A percentile compares a stretch with the other conserved stretches of the same genome.
phyloP scores from a whole-genome alignment of 495 filamentous ascomycete species.

The Bryoglossum gracile region DNA sequence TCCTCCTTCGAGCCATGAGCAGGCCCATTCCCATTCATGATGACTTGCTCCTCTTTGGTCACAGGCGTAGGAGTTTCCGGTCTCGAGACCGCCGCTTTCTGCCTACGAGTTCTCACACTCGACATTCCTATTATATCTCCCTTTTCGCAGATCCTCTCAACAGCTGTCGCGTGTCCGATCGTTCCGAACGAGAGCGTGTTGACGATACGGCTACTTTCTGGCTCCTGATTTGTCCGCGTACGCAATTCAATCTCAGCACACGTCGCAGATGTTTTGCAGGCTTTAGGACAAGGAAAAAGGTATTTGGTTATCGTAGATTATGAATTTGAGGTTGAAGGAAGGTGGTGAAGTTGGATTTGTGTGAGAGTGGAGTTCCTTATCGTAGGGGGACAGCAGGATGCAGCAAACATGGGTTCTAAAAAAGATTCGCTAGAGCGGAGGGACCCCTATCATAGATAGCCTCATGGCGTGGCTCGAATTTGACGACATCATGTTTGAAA shows the following conservation, averaged over 20 bases:
- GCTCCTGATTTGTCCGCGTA: neutral
- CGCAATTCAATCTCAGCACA: neutral
- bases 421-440: too few species aligned
- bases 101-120: slow-evolving; percentile 22
- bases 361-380: slow-evolving; percentile 5
- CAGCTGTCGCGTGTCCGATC: slow-evolving; percentile 5
- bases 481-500: too few species aligned
- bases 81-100: slow-evolving; percentile 20
- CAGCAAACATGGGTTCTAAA: too few species aligned
- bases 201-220: neutral
- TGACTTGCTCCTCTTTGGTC: slow-evolving; percentile 4
- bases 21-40: slow-evolving; percentile 24
- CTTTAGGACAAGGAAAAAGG: neutral
- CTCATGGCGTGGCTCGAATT: too few species aligned
- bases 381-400: neutral
- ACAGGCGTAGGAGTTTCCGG: slow-evolving; percentile 19
- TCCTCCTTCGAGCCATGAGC: slow-evolving; percentile 10
- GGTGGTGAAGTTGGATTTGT: slow-evolving; percentile 12
- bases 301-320: neutral
- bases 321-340: slow-evolving; percentile 3
- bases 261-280: neutral
- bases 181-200: neutral
- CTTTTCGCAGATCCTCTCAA: neutral
- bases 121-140: slow-evolving; percentile 18
- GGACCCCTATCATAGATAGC: too few species aligned